Conservation (phyloP, 495 filamentous ascomycete genomes). For the Parathielavia appendiculata region DNA sequence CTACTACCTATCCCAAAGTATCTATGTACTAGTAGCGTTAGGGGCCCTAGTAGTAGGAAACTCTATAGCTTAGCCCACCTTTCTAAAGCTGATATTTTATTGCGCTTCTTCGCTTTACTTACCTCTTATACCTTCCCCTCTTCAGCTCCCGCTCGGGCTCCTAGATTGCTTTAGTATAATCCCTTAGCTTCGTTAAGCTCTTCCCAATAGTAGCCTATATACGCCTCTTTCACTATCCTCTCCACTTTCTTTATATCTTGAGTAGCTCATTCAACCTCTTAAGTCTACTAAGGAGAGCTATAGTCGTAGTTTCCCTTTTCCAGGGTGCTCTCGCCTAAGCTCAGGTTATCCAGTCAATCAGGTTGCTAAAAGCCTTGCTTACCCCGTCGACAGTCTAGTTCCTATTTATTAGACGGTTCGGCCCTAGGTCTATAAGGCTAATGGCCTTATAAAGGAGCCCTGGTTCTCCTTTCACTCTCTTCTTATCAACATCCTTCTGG, state of each 20-base stretch:
- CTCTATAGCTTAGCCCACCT: no score
- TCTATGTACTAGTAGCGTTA: no score
- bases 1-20: no score
- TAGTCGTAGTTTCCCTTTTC: constrained; percentile 1
- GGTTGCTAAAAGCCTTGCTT: neutral
- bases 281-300: constrained; percentile 5
- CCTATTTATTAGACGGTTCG: no score
- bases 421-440: neutral
- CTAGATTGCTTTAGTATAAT: neutral
- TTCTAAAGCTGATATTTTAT: no score
- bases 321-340: neutral
- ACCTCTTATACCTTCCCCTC: neutral
- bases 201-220: neutral
- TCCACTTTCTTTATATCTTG: constrained; percentile 1
- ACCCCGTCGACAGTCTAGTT: no score
- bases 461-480: neutral
- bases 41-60: no score
- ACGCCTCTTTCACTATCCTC: neutral
- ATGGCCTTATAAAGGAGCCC: neutral
- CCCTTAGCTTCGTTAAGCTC: constrained; percentile 1
- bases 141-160: neutral
- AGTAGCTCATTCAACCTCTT: neutral
- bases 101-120: no score
- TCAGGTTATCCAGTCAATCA: neutral
- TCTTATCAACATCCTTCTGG: neutral